Evolutionary conservation across 1,284 basidiomycete genomes (phyloP), one percentile per base, ranked within the genome.

Genomic region (Lentinus polychrous): DNA sequence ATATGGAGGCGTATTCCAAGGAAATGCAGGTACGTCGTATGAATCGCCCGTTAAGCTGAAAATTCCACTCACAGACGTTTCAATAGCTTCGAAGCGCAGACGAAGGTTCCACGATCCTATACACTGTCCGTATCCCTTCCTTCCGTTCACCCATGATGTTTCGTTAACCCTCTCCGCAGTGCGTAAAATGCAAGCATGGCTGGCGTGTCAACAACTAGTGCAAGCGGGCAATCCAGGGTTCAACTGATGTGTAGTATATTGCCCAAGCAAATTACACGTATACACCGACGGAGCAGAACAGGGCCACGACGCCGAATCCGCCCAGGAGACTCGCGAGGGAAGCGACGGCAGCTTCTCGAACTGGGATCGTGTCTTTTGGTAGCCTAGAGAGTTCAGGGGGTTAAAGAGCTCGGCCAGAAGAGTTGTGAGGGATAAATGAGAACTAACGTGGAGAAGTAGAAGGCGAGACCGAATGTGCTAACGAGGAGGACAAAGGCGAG

Each of bases 401-500:
- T n/a, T n/a, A n/a, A 58, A 52, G 43, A 38, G 23, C 32, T 43
- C 38, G 43, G 48, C 52, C 41, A 48, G 50, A 57, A 37, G 47
- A 41, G 34, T 48, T 47, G 33, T 32, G 33, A 15, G 31, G 23
- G 36, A 43, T 39, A 17, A 36, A 34, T 8, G 8, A 33, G 38
- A 17, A 74, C 79, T 60, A 63, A 92, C 92, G 89, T 94, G 50
- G 91, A 85, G 66, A 91, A 91, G 71, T 92, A 90, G 72, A 94
- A 94, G 0, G 84, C 78, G 43, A 94, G 78, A 17, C 64, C 76
- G 61, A 95, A 94, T 1, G 91, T 91, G 20, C 77, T 67, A 1
- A 77, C 61, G 49, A 94, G 77, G 55, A 86, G 76, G 55, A 86
- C 45, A 60, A 89, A 75, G 6, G 92, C 86, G 58, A 94, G 69